Base-by-base conservation (phyloP, 2,329 filamentous ascomycete genomes). In the Colletotrichum filicis region DNA sequence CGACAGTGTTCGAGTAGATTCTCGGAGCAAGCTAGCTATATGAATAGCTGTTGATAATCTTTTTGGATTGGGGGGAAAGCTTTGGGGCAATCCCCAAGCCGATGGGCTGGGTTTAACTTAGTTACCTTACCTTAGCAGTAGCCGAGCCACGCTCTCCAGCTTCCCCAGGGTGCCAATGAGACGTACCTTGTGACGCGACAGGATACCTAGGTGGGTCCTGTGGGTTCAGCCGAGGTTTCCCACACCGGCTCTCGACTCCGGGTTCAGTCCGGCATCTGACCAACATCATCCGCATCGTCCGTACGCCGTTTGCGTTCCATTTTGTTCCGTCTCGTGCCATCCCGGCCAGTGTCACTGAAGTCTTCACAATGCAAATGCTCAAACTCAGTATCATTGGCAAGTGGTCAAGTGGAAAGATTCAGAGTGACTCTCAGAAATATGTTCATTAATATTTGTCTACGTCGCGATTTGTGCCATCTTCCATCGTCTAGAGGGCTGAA, bases 381-480 rank as follows among this genome's bases (percentile, higher is more conserved):
- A 42, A 42, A 7, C 1, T 19, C 5, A 16, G 3, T 42, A 14
- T 19, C 37, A 42, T 42, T 42, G 37, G 14, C 14, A 19, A 3
- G 16, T 7, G 14, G 16, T 19, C 16, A 42, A 19, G 42, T n/a
- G 42, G 42, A 22, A n/a, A n/a, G 8, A 22, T n/a, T 19, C 19
- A 49, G 42, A 49, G 8, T 49, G 16, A 6, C 74, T 61, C 63
- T 68, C 68, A 74, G 30, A 58, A 80, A 66, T 71, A 71, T 81
- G 75, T 81, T 82, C 81, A 79, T 82, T 81, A 82, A 79, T 81
- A 81, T 80, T 79, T 82, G 78, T 82, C 77, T 82, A 83, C 80
- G 79, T 77, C 72, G 76, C 66, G 71, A 71, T 74, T 76, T 74
- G 71, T 74, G 61, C 69, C 70, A 68, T 67, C 42, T 68, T 75